Conservation (phyloP, 2,329 filamentous ascomycete genomes). For the Colletotrichum melonis region DNA sequence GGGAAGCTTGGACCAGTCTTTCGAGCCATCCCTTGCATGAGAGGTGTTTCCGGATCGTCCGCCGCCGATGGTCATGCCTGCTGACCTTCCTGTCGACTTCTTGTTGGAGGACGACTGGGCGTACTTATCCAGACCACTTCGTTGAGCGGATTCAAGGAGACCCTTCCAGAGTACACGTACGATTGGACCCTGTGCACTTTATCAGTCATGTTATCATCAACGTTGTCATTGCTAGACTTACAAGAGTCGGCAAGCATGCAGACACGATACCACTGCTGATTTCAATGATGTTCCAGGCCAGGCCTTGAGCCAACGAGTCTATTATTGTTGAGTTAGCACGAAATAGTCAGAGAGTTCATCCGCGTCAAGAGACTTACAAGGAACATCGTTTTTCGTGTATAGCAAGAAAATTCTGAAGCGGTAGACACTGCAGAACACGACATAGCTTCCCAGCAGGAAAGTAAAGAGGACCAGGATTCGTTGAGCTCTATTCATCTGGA, state of each 20-base stretch:
- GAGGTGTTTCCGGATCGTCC: conserved; percentile 17
- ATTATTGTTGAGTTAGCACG: not conserved
- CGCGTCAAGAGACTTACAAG: conserved; percentile 2
- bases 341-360: no score
- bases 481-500: conserved; percentile 30
- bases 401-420: conserved; percentile 22
- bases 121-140: conserved; percentile 21
- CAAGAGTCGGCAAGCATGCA: conserved; percentile 27
- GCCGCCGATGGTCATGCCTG: conserved; percentile 24
- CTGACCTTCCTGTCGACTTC: conserved; percentile 20
- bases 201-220: not conserved
- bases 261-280: conserved; percentile 33
- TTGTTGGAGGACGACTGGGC: conserved; percentile 6
- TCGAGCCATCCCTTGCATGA: not conserved
- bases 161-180: conserved; percentile 23
- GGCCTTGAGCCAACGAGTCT: conserved; percentile 27
- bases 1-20: conserved; percentile 24
- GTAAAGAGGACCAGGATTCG: conserved; percentile 23
- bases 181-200: not conserved
- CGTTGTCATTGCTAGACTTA: not conserved
- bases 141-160: conserved; percentile 15
- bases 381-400: conserved; percentile 24
- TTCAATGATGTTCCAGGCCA: conserved; percentile 31
- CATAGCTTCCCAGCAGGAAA: conserved; percentile 29
- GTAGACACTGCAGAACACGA: conserved; percentile 28